These are phyloP conservation scores for Phialophora macrospora DNA, from an alignment of 2,329 filamentous ascomycete genomes.

Conservation along the genomic window DNA sequence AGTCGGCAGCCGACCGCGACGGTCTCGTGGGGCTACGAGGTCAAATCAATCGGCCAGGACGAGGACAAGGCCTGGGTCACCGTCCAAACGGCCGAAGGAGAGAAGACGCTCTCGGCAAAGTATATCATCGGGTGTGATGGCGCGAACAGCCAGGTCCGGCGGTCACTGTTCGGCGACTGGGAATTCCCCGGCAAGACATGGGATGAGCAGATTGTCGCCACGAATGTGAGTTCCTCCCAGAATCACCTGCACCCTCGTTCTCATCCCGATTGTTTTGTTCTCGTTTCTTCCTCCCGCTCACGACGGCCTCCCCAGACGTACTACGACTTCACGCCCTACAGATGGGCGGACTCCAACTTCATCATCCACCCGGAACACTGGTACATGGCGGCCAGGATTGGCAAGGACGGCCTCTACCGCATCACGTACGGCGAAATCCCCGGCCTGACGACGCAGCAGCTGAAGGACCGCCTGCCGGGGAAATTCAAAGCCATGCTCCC, in stretches of 20 bases:
- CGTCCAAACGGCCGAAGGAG: slow-evolving; percentile 29
- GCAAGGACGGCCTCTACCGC: slow-evolving; percentile 64
- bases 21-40: slow-evolving; percentile 54
- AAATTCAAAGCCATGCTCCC: slow-evolving; percentile 65
- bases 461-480: slow-evolving; percentile 57
- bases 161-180: slow-evolving; percentile 27
- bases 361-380: slow-evolving; percentile 66
- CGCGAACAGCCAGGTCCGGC: slow-evolving; percentile 32
- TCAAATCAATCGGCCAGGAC: slow-evolving; percentile 34
- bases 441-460: slow-evolving; percentile 59
- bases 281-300: background rate
- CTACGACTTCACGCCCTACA: slow-evolving; percentile 62
- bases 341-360: slow-evolving; percentile 50
- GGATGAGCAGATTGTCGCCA: slow-evolving; percentile 37
- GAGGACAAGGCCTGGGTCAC: slow-evolving; percentile 31
- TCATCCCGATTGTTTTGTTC: background rate
- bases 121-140: slow-evolving; percentile 53
- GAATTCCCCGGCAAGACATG: slow-evolving; percentile 35
- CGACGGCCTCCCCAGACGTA: slow-evolving; percentile 55
- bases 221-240: slow-evolving; percentile 30
- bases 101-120: slow-evolving; percentile 35
- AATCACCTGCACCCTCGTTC: background rate
- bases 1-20: slow-evolving; percentile 43
- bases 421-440: slow-evolving; percentile 66
- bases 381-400: slow-evolving; percentile 67